Evolutionary conservation across 78 protist genomes (phyloP), one percentile per base, ranked within the genome.

Genomic region (Dictyostelium citrinum): DNA sequence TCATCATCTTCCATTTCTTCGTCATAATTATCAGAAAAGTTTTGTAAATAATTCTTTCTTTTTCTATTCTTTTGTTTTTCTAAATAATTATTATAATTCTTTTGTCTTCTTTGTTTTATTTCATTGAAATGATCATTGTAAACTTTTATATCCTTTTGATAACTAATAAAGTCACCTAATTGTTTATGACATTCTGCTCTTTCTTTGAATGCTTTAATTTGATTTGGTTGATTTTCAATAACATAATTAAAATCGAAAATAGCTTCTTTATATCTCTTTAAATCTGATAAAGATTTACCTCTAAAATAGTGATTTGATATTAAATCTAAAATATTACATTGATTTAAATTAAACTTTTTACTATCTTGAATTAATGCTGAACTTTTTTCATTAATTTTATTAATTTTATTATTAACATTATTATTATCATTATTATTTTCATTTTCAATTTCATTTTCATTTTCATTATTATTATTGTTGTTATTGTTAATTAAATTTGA

Each of bases 121-220:
- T 27, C n/a, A 39, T 76, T 27, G 16, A 31, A n/a, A 67, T 88
- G 79, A 2, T 77, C 55, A 10, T 45, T 37, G 29, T 77, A 43
- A 6, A 88, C 46, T 78, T 78, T 61, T 11, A 61, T 3, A 67
- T 88, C 93, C 11, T 78, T 78, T 17, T 37, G 55, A 12, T 70
- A 70, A n/a, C 3, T 27, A 27, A 24, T 49, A 17, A 67, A 24
- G 33, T 67, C 77, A 41, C 85, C 85, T 3, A 43, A 11, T 3
- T 5, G 1, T n/a, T 20, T 70, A n/a, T 64, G 68, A 16, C 67
- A 70, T 31, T 88, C 85, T 1, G 75, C 80, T 88, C 93, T 76
- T 49, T 78, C 85, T 68, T 60, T 24, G 12, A 43, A 88, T 8
- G 85, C 93, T 17, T 76, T 46, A 27, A 78, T 70, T 43, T 72